Base-by-base conservation (phyloP, 306 rosid genomes). In the Glycine tomentella region DNA sequence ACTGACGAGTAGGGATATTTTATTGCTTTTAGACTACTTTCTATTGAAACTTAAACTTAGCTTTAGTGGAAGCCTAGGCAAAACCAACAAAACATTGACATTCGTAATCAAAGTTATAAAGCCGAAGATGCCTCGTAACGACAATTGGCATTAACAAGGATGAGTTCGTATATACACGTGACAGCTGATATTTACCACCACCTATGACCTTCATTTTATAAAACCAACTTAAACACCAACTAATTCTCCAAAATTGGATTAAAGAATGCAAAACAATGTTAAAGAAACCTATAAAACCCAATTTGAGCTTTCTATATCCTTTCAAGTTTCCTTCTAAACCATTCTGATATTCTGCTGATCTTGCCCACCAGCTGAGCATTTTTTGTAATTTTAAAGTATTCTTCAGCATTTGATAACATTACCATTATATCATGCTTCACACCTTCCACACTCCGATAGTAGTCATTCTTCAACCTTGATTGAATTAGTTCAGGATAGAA, bases 401-500 rank as follows among this genome's bases (percentile, higher is more conserved):
- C 72, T 72, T 74, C 81, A 20, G 90, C 91, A 68, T 91, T 91
- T 17, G 85, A 78, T 56, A 91, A 61, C 92, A 91, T 90, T 73
- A 88, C 90, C 72, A 3, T 75, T 46, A 93, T 87, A 82, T 93
- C 98, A 81, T 89, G 91, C 89, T 87, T 88, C 53, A 83, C 92
- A 72, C 90, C 89, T 77, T 93, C 92, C 86, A 87, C 80, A 72
- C 87, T 89, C 79, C 98, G 85, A 67, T 93, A 91, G 81, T 93
- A 93, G 73, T 91, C 79, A 65, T 90, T 90, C 80, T 42, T 71
- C 56, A 93, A 74, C 77, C 97, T 91, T 62, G 81, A 55, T 51
- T 74, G 85, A 81, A 93, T 90, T 75, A 91, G 81, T 81, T 89
- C 95, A 9, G 95, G 98, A 82, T 82, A 85, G 20, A 93, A 81